Evolutionary conservation across 139 green algal genomes (phyloP).

Genomic region (Pleodorina starrii): DNA sequence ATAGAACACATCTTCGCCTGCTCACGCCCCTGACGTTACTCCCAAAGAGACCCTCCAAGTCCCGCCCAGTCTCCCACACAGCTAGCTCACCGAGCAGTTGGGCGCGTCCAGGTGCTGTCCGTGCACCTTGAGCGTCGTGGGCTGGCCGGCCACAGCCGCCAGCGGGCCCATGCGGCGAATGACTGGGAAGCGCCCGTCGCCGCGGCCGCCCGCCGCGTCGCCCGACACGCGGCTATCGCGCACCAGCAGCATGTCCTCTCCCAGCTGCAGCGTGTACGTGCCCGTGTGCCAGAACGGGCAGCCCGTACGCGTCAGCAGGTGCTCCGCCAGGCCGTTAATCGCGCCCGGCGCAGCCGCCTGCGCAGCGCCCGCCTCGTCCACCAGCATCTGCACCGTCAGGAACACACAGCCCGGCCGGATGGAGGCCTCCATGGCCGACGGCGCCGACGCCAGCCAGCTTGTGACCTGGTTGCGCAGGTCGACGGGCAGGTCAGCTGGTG

Average conservation of each 20-base stretch:
- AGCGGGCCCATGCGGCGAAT: conserved; percentile 36
- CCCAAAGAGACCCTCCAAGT: too few species aligned
- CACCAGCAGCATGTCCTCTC: conserved; percentile 44
- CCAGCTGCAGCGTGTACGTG: conserved; percentile 70
- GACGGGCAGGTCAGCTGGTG: conserved; percentile 79
- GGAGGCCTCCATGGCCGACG: conserved; percentile 72
- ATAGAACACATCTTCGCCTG: too few species aligned
- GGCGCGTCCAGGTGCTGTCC: conserved; percentile 34
- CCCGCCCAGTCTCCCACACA: too few species aligned
- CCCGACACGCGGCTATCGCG: not conserved
- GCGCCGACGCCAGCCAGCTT: conserved; percentile 66
- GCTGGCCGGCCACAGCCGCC: not conserved
- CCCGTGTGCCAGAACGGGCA: conserved; percentile 65
- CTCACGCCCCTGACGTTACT: too few species aligned
- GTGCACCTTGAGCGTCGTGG: conserved; percentile 4
- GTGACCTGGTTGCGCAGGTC: conserved; percentile 71
- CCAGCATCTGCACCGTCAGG: conserved; percentile 73
- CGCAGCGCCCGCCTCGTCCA: conserved; percentile 41
- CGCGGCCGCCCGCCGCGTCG: not conserved
- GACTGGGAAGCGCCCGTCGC: conserved; percentile 16
- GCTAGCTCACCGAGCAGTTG: conserved; percentile 39
- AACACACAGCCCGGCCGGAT: conserved; percentile 89
- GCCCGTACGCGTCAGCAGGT: conserved; percentile 55
- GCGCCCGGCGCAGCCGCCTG: conserved; percentile 31
- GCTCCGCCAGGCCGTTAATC: conserved; percentile 53